A percentile compares a stretch with the other conserved stretches of the same genome.
These are phyloP conservation scores for Coemansia sp. DNA, from an alignment of 192 early-diverging fungal genomes.

Conservation along the genomic window DNA sequence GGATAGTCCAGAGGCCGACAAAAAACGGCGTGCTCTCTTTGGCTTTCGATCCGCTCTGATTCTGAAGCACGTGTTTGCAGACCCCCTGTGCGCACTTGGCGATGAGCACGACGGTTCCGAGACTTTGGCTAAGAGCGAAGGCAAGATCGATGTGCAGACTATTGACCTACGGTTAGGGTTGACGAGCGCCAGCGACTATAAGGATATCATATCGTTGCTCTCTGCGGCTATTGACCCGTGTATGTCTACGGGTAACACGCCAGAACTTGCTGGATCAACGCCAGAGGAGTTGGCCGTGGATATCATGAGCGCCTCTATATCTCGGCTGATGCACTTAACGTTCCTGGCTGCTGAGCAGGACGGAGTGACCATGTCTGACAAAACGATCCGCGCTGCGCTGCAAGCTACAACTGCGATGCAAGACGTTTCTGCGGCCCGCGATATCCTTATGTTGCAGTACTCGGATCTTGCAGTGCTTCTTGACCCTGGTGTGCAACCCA, in stretches of 20 bases:
- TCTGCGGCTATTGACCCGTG: neutral
- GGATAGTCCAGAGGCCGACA: neutral
- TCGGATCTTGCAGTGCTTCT: slow-evolving; percentile 25
- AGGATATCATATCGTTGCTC: slow-evolving; percentile 10
- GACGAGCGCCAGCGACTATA: slow-evolving; percentile 13
- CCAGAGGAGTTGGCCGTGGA: slow-evolving; percentile 16
- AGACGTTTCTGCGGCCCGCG: slow-evolving; percentile 33
- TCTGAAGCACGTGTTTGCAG: neutral
- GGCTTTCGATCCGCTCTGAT: slow-evolving; percentile 3
- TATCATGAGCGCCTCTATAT: slow-evolving; percentile 6
- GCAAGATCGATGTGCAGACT: neutral
- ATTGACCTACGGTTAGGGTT: slow-evolving; percentile 14
- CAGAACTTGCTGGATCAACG: neutral
- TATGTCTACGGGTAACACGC: slow-evolving; percentile 24
- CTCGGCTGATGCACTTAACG: slow-evolving; percentile 24
- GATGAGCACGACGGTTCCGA: slow-evolving; percentile 9
- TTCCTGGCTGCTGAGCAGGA: slow-evolving; percentile 31
- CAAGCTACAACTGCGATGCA: slow-evolving; percentile 6
- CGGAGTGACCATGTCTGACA: neutral
- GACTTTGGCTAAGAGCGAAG: neutral
- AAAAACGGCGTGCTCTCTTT: neutral
- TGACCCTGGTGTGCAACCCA: slow-evolving; percentile 10
- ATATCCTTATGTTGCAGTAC: slow-evolving; percentile 26
- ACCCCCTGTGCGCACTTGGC: neutral
- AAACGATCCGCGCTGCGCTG: slow-evolving; percentile 16